Base-by-base conservation (phyloP, 1,139 yeast genomes). In the Taiozyma sp. region DNA sequence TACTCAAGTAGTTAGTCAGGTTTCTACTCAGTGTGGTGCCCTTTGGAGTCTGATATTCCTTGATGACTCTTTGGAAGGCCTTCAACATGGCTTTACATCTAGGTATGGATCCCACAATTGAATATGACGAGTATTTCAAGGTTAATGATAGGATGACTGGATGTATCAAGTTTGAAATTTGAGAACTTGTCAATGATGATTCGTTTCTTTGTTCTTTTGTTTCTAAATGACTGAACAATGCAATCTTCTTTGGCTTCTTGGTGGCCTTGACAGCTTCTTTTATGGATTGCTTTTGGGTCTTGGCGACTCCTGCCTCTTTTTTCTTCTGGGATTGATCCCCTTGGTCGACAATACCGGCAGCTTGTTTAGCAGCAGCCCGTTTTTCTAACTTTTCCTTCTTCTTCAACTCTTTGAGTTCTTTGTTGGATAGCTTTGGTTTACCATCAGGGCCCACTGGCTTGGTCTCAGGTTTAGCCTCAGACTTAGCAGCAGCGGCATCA, bases 361-460 rank as follows among this genome's bases (percentile, higher is more conserved):
- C 80, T 56, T 72, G 78, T 60, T 81, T 83, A 56, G 81, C 76
- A 3, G 80, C 84, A 7, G 91, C 91, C 67, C 97, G 75, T 66
- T 88, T 88, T 45, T 93, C 95, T 8, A 95, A 93, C 68, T 91
- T 91, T 62, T 90, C 96, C 62, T 82, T 80, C 74, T 90, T 89
- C 67, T 89, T 88, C 66, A 84, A 71, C 61, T 90, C 97, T 66
- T 91, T 91, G 57, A 90, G 75, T 64, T 90, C 96, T 62, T 89
- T 90, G 60, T 89, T 88, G 10, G 89, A 72, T 46, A 86, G 78
- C 52, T 72, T 67, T 14, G 48, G 45, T 29, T 52, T 48, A 16
- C 37, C 51, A 22, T 26, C 45, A 13, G 41, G 51, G 7, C 8
- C 46, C 22, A 11, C 26, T 16, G 7, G 10, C 44, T 30, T 42